Conservation (phyloP, 805 yeast genomes). For the Yamadazyma sp. region DNA sequence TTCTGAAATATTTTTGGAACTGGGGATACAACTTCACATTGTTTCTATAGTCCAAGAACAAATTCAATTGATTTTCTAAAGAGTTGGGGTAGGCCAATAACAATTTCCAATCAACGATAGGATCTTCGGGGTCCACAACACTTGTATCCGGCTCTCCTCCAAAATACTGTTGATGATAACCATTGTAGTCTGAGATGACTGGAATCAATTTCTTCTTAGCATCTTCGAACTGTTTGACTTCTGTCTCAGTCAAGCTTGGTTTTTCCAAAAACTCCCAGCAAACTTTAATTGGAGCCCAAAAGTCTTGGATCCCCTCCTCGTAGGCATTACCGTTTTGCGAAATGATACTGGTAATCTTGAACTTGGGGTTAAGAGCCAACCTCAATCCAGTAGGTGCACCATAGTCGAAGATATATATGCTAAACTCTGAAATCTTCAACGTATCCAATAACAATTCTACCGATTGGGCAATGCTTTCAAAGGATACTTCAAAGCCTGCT, state of each 20-base stretch:
- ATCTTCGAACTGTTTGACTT: slow-evolving; percentile 14
- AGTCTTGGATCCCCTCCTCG: slow-evolving; percentile 39
- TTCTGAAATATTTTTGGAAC: slow-evolving; percentile 34
- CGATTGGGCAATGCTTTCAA: slow-evolving; percentile 31
- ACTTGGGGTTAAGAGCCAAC: slow-evolving; percentile 33
- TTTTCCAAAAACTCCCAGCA: slow-evolving; percentile 29
- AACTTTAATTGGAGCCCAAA: slow-evolving; percentile 37
- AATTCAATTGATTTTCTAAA: slow-evolving; percentile 28
- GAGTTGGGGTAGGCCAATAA: slow-evolving; percentile 23
- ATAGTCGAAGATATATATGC: slow-evolving; percentile 42
- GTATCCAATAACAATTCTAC: slow-evolving; percentile 28
- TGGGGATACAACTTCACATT: slow-evolving; percentile 36
- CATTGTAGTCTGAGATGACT: slow-evolving; percentile 11
- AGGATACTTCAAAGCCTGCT: slow-evolving; percentile 24
- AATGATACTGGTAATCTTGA: slow-evolving; percentile 29
- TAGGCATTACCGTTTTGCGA: slow-evolving; percentile 48
- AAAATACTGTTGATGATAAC: slow-evolving; percentile 28
- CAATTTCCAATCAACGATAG: slow-evolving; percentile 28
- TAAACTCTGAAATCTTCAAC: slow-evolving; percentile 26
- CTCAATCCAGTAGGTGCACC: slow-evolving; percentile 46
- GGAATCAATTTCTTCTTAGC: slow-evolving; percentile 16
- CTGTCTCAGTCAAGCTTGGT: slow-evolving; percentile 7
- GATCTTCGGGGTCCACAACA: slow-evolving; percentile 31
- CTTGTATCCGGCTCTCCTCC: slow-evolving; percentile 26
- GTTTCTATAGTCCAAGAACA: slow-evolving; percentile 35